A percentile compares a stretch with the other conserved stretches of the same genome.
These are phyloP conservation scores for Penicillium atrosanguineum DNA, from an alignment of 495 filamentous ascomycete genomes.

Conservation along the genomic window DNA sequence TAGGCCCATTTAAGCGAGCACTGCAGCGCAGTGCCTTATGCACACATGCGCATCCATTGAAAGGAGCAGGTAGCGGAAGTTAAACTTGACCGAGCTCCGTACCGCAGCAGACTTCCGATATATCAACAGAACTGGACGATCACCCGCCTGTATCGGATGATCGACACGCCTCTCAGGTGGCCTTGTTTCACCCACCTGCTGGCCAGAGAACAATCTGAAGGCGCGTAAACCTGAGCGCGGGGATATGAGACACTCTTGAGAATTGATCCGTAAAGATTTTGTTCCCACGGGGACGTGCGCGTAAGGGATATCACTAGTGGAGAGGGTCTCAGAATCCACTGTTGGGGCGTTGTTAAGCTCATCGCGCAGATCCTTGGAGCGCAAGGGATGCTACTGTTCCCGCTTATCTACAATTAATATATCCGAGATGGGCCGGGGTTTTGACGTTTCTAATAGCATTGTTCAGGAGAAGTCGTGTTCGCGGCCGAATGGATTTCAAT, in stretches of 20 bases:
- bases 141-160: constrained; percentile 2
- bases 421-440: not conserved
- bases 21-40: constrained; percentile 2
- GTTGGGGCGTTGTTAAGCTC: constrained; percentile 20
- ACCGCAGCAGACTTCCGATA: constrained; percentile 3
- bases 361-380: constrained; percentile 9
- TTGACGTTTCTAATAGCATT: not conserved
- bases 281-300: not conserved
- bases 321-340: constrained; percentile 5
- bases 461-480: not conserved
- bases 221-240: not conserved
- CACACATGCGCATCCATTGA: not conserved
- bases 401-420: constrained; percentile 1
- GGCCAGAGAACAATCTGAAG: not conserved
- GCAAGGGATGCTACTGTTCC: constrained; percentile 10
- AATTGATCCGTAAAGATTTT: not conserved
- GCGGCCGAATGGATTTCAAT: not conserved
- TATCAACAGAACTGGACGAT: constrained; percentile 6
- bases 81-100: not conserved
- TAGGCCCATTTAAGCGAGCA: not conserved
- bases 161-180: constrained; percentile 11
- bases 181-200: constrained; percentile 7
- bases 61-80: not conserved
- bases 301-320: not conserved
- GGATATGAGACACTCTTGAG: not conserved